These are phyloP conservation scores for Extremus antarcticus DNA, from an alignment of 495 filamentous ascomycete genomes.

Conservation along the genomic window DNA sequence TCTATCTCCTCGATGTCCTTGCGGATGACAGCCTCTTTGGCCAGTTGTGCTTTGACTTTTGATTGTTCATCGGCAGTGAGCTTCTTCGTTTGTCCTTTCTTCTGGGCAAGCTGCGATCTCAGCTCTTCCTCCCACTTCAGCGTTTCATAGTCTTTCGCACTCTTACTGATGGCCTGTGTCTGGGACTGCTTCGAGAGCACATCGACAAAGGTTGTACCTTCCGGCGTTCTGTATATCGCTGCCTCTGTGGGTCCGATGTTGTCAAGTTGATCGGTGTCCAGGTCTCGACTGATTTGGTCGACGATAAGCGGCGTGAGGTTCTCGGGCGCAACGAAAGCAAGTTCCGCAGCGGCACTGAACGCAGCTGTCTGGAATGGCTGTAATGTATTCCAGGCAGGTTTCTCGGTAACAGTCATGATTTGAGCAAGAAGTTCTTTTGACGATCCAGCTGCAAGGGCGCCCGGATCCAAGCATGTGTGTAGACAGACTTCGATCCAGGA, in stretches of 20 bases:
- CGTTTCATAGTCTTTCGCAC: slow-evolving; percentile 83
- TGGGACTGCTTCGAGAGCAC: slow-evolving; percentile 70
- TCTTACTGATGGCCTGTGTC: slow-evolving; percentile 60
- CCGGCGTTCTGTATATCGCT: slow-evolving; percentile 78
- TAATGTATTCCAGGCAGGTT: slow-evolving; percentile 6
- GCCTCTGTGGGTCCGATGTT: slow-evolving; percentile 74
- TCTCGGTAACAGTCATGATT: slow-evolving; percentile 29
- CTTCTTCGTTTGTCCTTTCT: slow-evolving; percentile 86
- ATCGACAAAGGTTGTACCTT: slow-evolving; percentile 79
- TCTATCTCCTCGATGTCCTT: slow-evolving; percentile 54
- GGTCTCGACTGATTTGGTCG: slow-evolving; percentile 55
- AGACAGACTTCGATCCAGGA: slow-evolving; percentile 86
- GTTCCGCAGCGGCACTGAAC: slow-evolving; percentile 69
- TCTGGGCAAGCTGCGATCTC: slow-evolving; percentile 73
- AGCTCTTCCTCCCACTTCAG: slow-evolving; percentile 95
- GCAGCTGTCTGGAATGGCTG: slow-evolving; percentile 44
- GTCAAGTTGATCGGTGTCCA: slow-evolving; percentile 54
- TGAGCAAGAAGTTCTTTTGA: slow-evolving; percentile 41
- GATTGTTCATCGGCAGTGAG: slow-evolving; percentile 76
- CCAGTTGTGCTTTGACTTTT: slow-evolving; percentile 83
- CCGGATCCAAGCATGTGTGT: slow-evolving; percentile 68
- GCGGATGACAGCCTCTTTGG: slow-evolving; percentile 73
- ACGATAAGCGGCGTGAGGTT: slow-evolving; percentile 66
- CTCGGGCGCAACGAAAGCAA: slow-evolving; percentile 88
- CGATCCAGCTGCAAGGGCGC: slow-evolving; percentile 50